A percentile compares a stretch with the other conserved stretches of the same genome.
phyloP scores from a whole-genome alignment of 352 stramenopile species.

The Aphanomyces astaci region DNA sequence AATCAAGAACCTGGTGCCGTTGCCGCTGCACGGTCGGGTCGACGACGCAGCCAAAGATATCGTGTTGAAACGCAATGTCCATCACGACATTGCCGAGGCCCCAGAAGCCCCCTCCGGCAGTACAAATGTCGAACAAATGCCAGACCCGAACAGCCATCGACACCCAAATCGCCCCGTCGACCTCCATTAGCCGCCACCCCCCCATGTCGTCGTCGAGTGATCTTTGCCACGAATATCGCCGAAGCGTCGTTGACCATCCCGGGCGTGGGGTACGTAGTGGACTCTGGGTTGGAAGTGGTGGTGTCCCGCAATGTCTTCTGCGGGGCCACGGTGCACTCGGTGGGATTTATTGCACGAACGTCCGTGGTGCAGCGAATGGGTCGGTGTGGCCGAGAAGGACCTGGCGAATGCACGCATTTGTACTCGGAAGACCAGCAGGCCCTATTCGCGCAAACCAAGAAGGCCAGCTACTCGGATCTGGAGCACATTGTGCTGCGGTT shows the following conservation, averaged over 20 bases:
- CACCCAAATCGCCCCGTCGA: too few relatives aligned
- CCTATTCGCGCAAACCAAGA: neutral
- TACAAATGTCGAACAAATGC: too few relatives aligned
- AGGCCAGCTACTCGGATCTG: neutral
- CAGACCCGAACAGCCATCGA: too few relatives aligned
- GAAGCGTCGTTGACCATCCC: constrained; percentile 90
- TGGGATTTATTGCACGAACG: neutral
- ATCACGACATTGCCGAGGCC: neutral
- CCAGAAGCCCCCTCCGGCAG: too few relatives aligned
- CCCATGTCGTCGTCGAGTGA: constrained; percentile 70
- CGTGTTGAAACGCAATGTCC: constrained; percentile 6
- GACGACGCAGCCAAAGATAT: constrained; percentile 25
- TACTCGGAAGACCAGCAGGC: neutral
- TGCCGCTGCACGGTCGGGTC: constrained; percentile 26
- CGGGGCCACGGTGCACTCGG: neutral
- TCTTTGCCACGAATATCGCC: constrained; percentile 68
- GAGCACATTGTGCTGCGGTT: neutral
- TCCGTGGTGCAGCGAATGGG: neutral
- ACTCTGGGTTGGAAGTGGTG: constrained; percentile 23
- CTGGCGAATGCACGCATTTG: neutral
- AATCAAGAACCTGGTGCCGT: neutral
- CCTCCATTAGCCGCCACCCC: too few relatives aligned
- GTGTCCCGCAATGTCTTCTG: neutral
- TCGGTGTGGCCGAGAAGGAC: neutral
- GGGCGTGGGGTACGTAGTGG: constrained; percentile 52